Percentiles rank a stretch among this genome's conserved stretches.
Conservation (phyloP, 2,329 filamentous ascomycete species). For the Talaromyces sp. region DNA sequence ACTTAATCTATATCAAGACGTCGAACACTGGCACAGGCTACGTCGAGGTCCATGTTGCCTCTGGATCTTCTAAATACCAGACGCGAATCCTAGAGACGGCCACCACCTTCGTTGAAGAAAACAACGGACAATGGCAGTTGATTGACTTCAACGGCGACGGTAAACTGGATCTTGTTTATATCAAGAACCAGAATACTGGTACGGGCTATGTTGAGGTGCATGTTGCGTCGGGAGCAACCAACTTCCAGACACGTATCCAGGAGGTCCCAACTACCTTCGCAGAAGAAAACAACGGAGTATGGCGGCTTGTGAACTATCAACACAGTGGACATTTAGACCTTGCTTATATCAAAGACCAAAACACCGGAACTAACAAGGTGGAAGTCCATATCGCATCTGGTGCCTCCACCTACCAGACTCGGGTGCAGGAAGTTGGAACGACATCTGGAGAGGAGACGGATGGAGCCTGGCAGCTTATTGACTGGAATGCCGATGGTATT, state of each 20-base stretch:
- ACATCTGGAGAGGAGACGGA: conserved; percentile 44
- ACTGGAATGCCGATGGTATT: conserved; percentile 18
- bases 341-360: conserved; percentile 14
- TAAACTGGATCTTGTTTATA: conserved; percentile 20
- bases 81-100: conserved; percentile 64
- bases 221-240: conserved; percentile 20
- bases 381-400: conserved; percentile 16
- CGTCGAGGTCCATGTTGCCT: conserved; percentile 21
- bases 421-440: conserved; percentile 63
- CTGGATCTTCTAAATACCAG: conserved; percentile 27
- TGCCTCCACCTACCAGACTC: conserved; percentile 32
- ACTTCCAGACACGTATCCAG: conserved; percentile 18
- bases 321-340: conserved; percentile 9
- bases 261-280: conserved; percentile 17
- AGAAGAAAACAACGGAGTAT: conserved; percentile 15
- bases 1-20: conserved; percentile 21
- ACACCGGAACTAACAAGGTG: conserved; percentile 12
- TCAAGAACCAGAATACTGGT: conserved; percentile 20
- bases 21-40: conserved; percentile 19
- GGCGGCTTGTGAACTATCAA: conserved; percentile 11
- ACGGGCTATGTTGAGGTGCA: conserved; percentile 20
- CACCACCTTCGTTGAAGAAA: conserved; percentile 49
- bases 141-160: conserved; percentile 19
- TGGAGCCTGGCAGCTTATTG: conserved; percentile 18
- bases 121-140: conserved; percentile 20